Evolutionary conservation across 2,329 filamentous ascomycete species (phyloP), one percentile per base, ranked within the genome.

Genomic region (Neoarthrinium moseri): DNA sequence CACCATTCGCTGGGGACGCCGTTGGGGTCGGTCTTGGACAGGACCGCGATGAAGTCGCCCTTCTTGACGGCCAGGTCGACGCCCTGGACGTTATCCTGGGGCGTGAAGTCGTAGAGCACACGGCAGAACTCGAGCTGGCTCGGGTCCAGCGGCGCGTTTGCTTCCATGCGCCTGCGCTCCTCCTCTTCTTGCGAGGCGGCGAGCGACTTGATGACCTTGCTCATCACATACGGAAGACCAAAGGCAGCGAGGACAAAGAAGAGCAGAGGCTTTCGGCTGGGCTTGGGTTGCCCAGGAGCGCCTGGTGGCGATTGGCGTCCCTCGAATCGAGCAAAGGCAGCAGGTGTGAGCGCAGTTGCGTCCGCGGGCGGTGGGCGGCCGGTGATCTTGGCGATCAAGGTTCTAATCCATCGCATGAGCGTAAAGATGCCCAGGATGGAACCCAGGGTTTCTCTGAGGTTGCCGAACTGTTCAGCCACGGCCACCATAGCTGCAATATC

Each of bases 1-100:
- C 94, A 99, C 94, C 94, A 99, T 63, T 99, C 92, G 43, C 88
- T 94, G 4, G 90, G 83, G 57, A 94, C 91, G 34, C 94, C 94
- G 61, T 92, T 81, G 1, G 94, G 94, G 59, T 99, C 94, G 15
- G 83, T 87, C 72, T 96, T 96, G 72, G 86, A 87, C 45, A 99
- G 78, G 1, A 99, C 91, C 21, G 94, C 94, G 13, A 99, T 91
- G 43, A 97, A 83, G 58, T 99, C 94, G 49, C 92, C 92, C 73
- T 96, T 96, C 72, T 89, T 91, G 20, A 95, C 92, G 27, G 89
- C 84, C 12, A 99, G 78, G 61, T 99, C 95, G 56, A 97, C 83
- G 26, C 88, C 89, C 50, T 85, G 72, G 17, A 76, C 75, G 12
- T 69, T 67, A 47, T 69, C 72, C 60, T 92, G 87, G 3, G 94